Base-by-base conservation (phyloP, 176 grass and related monocot species). In the Dactylis glomerata region DNA sequence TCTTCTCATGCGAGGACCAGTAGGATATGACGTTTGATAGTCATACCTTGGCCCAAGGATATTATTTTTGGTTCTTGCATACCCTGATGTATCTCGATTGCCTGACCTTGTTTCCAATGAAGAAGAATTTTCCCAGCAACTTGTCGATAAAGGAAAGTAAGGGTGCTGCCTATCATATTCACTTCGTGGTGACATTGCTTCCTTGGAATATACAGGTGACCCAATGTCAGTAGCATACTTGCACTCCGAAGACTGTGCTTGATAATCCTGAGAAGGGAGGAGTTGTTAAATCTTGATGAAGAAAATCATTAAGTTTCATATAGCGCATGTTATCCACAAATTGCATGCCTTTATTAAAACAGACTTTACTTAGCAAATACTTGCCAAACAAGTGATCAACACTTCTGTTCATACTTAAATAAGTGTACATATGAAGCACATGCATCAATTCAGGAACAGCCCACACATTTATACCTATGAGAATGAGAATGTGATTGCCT, bases 231-330 rank as follows among this genome's bases (percentile, higher is more conserved):
- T 72, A 63, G 46, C 83, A 86, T 73, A 37, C 19, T 77, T 85
- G 83, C 71, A 33, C 26, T 71, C 73, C 1, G 33, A 76, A 54
- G 78, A 28, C 16, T 31, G 3, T n/a, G n/a, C 44, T 82, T 78
- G 62, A 78, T 47, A 90, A 78, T 86, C 83, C 88, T 90, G 65
- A 46, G 12, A 73, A 82, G 30, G 61, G 42, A 82, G 32, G 32
- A 77, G 12, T 30, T 82, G 54, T 77, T 81, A 28, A 37, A 34
- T 73, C 38, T 52, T 36, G 34, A 78, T 77, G 8, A 41, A 77
- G 31, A 31, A 52, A 66, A 85, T 20, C 10, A 28, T 68, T n/a
- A 69, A 42, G 14, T 77, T 34, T 26, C 6, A 46, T 76, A 73
- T 30, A 76, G 13, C 68, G 40, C 15, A 47, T 41, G 54, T 68